Conservation (phyloP, 1,284 basidiomycete species). For the Macrocystidia cucumis region DNA sequence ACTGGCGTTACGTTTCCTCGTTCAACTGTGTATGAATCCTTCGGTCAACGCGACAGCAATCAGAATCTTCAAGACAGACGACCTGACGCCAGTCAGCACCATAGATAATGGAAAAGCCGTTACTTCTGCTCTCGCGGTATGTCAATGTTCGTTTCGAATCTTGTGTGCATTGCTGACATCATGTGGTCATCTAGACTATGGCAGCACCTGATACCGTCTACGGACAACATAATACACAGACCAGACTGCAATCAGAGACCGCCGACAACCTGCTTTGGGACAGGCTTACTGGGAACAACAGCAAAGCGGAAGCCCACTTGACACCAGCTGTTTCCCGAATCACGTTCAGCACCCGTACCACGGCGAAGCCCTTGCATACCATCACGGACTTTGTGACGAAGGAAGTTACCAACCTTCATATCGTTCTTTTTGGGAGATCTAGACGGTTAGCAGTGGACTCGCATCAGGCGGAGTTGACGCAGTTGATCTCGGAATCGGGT, state of each 20-base stretch:
- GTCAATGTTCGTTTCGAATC: conserved; percentile 19
- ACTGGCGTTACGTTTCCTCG: conserved; percentile 69
- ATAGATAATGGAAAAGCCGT: conserved; percentile 22
- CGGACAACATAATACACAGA: conserved; percentile 51
- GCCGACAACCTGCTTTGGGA: conserved; percentile 69
- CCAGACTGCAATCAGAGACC: conserved; percentile 59
- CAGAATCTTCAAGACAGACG: conserved; percentile 41
- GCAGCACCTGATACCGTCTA: conserved; percentile 64
- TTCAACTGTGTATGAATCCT: conserved; percentile 69
- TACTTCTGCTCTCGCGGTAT: conserved; percentile 6
- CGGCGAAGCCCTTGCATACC: conserved; percentile 47
- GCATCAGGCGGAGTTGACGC: conserved; percentile 48
- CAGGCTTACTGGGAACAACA: conserved; percentile 31
- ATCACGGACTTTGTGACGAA: conserved; percentile 36
- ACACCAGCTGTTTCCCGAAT: conserved; percentile 46
- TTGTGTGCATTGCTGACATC: neutral
- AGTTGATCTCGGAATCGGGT: conserved; percentile 41
- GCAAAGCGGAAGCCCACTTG: too few relatives aligned
- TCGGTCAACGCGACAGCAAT: conserved; percentile 65
- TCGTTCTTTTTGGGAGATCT: conserved; percentile 71
- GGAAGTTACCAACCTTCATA: conserved; percentile 31
- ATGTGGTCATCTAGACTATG: conserved; percentile 26
- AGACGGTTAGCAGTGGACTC: conserved; percentile 56
- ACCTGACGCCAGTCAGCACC: conserved; percentile 21
- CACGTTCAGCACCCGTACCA: conserved; percentile 38